Base-by-base conservation (phyloP, 495 filamentous ascomycete species). In the Amphirosellinia nigrospora region DNA sequence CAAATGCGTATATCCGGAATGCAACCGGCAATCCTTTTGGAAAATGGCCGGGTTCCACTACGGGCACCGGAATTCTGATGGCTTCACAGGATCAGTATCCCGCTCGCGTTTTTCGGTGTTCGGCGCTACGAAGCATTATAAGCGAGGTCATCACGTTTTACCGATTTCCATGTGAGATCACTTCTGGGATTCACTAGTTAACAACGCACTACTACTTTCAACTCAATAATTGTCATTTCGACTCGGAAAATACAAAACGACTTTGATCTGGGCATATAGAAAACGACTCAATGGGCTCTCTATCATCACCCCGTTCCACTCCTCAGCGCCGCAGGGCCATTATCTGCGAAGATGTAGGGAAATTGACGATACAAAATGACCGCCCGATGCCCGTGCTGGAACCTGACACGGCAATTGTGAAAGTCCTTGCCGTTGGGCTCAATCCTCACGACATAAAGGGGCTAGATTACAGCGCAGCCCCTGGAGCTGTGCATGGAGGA, bases 371-470 rank as follows among this genome's bases (percentile, higher is more conserved):
- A 21, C 34, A 52, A 26, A 48, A 65, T 65, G 46, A 52, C 30
- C 32, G 34, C 26, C 30, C 32, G 4, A 62, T 62, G 32, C 67
- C 67, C 9, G 23, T n/a, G 9, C 30, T 53, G 16, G 21, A 36
- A 30, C 41, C 56, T 21, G 67, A 69, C 30, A 41, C 41, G 36
- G 46, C 55, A 21, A 23, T 71, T 30, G 63, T 65, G 62, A 62
- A 58, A 15, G 50, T 48, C 2, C 78, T 45, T 4, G 74, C 79
- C 1, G 82, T 85, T 10, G 82, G 79, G 15, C 59, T 87, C 15
- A 87, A 85, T 67, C 84, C 84, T 0, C 76, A 71, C 52, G 84
- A 86, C 71, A 78, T 66, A 46, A 87, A 86, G 53, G 80, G 83
- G 73, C 74, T 78, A 16, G 70, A 78, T 23, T 68, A 74, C 11